These are phyloP conservation scores for Isabelozyma gotoi DNA, from an alignment of 805 yeast species.

Conservation along the genomic window DNA sequence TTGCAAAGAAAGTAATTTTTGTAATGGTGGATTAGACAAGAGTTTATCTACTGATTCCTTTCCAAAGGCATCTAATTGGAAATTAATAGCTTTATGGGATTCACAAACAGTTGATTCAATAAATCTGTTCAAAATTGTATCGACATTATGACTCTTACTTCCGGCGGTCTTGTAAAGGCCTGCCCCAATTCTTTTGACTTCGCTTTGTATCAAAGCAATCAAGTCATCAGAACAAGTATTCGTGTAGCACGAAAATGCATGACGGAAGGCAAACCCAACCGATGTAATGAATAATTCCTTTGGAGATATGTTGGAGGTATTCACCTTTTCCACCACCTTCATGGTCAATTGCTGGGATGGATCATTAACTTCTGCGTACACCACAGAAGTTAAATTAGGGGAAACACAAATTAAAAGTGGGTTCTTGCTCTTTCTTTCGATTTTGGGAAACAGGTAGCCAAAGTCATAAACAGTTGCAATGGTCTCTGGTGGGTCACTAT, in stretches of 20 bases:
- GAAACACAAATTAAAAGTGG: conserved; percentile 45
- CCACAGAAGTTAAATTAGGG: conserved; percentile 49
- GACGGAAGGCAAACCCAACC: conserved; percentile 62
- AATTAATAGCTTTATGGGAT: conserved; percentile 71
- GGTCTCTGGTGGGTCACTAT: conserved; percentile 20
- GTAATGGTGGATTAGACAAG: conserved; percentile 73
- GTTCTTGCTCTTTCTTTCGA: conserved; percentile 9
- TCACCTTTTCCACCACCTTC: conserved; percentile 17
- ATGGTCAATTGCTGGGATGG: conserved; percentile 13
- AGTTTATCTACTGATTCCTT: conserved; percentile 76
- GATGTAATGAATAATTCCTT: conserved; percentile 45
- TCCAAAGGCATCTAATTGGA: conserved; percentile 61
- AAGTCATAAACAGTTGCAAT: conserved; percentile 49
- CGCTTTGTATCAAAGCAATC: conserved; percentile 52
- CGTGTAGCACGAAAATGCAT: conserved; percentile 69
- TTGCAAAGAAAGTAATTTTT: conserved; percentile 68
- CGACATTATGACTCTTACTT: conserved; percentile 13
- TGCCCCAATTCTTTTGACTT: conserved; percentile 28
- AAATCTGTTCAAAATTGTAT: conserved; percentile 19
- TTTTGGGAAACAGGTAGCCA: conserved; percentile 51
- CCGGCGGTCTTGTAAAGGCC: conserved; percentile 9
- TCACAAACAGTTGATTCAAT: conserved; percentile 54
- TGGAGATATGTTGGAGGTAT: conserved; percentile 13
- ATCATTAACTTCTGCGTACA: conserved; percentile 18
- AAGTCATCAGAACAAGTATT: conserved; percentile 71